phyloP scores from a whole-genome alignment of 257 asterid genomes.

The Solanum ahanhuiri region DNA sequence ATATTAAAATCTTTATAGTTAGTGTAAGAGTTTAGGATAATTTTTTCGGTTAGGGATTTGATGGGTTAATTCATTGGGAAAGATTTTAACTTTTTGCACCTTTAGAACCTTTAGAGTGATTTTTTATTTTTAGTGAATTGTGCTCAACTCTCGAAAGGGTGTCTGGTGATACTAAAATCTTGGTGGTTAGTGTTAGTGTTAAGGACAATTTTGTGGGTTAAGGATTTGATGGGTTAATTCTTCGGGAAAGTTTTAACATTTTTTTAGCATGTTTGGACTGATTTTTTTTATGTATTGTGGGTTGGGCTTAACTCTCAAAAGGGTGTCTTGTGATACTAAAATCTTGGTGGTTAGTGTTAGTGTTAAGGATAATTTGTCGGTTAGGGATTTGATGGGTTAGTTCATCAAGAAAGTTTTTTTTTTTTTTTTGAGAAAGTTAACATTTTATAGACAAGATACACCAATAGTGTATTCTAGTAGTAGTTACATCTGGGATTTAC shows the following conservation, averaged over 20 bases:
- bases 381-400: background rate
- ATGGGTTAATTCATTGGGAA: background rate
- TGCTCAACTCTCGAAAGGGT: background rate
- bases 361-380: background rate
- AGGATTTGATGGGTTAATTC: background rate
- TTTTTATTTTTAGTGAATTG: background rate
- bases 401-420: background rate
- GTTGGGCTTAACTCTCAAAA: background rate
- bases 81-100: background rate
- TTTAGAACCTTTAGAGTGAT: background rate
- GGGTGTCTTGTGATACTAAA: constrained; percentile 1
- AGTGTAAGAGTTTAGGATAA: background rate
- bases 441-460: too few species aligned
- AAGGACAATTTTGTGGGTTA: background rate
- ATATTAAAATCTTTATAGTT: background rate
- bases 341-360: background rate
- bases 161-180: background rate
- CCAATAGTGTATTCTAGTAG: too few species aligned
- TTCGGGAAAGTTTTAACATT: background rate
- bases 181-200: background rate
- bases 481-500: too few species aligned
- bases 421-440: too few species aligned
- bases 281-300: background rate
- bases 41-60: background rate
- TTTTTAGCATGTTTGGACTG: background rate